Conservation (phyloP, 768 basidiomycete species). For the Kwoniella heveanensis region DNA sequence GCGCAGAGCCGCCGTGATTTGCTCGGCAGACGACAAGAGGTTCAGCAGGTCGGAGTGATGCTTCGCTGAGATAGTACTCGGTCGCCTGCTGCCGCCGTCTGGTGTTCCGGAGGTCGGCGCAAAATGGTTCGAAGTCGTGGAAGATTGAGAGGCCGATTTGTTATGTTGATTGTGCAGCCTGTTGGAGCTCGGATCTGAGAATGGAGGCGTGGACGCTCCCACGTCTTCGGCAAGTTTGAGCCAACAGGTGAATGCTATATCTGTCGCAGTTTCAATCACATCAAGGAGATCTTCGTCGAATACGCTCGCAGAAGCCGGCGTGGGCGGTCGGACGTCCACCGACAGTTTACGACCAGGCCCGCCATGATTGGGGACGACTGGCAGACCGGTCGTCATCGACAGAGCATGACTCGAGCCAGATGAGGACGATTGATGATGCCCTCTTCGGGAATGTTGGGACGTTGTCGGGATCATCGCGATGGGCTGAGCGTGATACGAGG, state of each 20-base stretch:
- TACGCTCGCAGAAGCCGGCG: slow-evolving; percentile 63
- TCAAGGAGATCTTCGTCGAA: slow-evolving; percentile 78
- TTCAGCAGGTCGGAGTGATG: slow-evolving; percentile 40
- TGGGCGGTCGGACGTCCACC: slow-evolving; percentile 55
- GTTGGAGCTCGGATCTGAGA: background rate
- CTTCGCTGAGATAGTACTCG: slow-evolving; percentile 38
- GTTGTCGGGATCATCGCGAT: slow-evolving; percentile 26
- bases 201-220: slow-evolving; percentile 33
- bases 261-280: slow-evolving; percentile 75
- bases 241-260: slow-evolving; percentile 80
- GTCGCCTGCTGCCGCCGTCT: slow-evolving; percentile 8
- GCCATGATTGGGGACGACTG: background rate
- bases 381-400: slow-evolving; percentile 25
- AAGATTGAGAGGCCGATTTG: slow-evolving; percentile 28
- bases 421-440: slow-evolving; percentile 53
- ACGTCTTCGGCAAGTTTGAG: slow-evolving; percentile 73
- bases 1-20: slow-evolving; percentile 66
- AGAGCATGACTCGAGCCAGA: slow-evolving; percentile 57
- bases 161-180: slow-evolving; percentile 19
- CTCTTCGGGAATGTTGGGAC: slow-evolving; percentile 57
- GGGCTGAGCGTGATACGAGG: slow-evolving; percentile 17
- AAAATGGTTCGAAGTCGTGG: slow-evolving; percentile 4
- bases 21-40: slow-evolving; percentile 64
- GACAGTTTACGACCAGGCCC: slow-evolving; percentile 46
- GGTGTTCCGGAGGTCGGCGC: background rate